phyloP scores from a whole-genome alignment of 306 rosid species.

The Cicer arietinum region DNA sequence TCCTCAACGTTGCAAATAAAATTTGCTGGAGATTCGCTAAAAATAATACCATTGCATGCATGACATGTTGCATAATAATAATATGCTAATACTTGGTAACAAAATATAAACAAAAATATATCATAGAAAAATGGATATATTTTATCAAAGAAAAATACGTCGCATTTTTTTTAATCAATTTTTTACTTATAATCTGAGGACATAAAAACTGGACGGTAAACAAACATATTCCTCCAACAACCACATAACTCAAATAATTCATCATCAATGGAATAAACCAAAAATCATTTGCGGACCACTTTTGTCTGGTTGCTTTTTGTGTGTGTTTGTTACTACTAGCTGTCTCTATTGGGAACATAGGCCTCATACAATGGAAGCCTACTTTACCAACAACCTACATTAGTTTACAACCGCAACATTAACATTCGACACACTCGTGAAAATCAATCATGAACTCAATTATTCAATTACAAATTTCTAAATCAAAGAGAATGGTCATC shows the following conservation, averaged over 20 bases:
- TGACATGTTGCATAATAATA: not conserved
- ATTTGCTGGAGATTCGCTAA: not conserved
- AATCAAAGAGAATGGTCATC: too few species aligned
- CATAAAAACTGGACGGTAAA: not conserved
- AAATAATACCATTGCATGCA: not conserved
- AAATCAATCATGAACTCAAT: not conserved
- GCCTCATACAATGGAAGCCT: not conserved
- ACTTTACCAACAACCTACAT: constrained; percentile 29
- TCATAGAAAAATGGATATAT: too few species aligned
- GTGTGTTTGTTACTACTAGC: constrained; percentile 8
- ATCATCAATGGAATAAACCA: constrained; percentile 30
- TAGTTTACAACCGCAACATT: constrained; percentile 3
- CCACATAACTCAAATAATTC: constrained; percentile 7
- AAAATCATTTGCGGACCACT: constrained; percentile 32
- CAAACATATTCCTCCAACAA: constrained; percentile 39
- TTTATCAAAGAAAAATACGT: too few species aligned
- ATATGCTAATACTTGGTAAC: too few species aligned
- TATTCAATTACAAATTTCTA: not conserved
- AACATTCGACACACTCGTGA: constrained; percentile 9
- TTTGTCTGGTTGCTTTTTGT: constrained; percentile 20
- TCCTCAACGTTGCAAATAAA: not conserved
- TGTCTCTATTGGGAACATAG: constrained; percentile 24
- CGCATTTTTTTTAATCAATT: too few species aligned
- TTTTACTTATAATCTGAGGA: too few species aligned
- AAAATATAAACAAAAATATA: too few species aligned